Conservation (phyloP, 768 basidiomycete genomes). For the Psilocybe tampanensis region DNA sequence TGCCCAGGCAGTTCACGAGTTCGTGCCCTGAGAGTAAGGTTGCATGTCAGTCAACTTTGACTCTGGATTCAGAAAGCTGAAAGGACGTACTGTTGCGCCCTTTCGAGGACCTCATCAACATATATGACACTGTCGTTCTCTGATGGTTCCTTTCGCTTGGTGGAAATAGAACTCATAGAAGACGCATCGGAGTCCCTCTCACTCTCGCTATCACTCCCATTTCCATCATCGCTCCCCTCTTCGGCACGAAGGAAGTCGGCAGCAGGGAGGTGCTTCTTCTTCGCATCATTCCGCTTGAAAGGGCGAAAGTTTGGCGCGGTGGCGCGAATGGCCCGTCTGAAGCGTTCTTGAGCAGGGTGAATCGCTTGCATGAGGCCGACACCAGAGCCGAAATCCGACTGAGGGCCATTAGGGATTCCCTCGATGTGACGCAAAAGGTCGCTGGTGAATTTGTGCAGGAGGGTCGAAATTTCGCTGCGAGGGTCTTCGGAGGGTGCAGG, state of each 20-base stretch:
- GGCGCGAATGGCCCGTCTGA: constrained; percentile 45
- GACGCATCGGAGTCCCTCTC: neutral
- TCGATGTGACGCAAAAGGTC: constrained; percentile 49
- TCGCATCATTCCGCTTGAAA: constrained; percentile 28
- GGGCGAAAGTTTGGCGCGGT: constrained; percentile 66
- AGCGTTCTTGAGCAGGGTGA: constrained; percentile 46
- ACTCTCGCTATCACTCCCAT: constrained; percentile 5
- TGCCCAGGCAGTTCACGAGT: constrained; percentile 72
- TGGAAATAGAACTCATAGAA: neutral
- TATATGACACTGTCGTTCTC: constrained; percentile 38
- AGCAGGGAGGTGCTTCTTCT: constrained; percentile 14
- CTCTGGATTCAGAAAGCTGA: no score
- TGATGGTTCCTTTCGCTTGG: constrained; percentile 7
- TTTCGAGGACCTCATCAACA: constrained; percentile 53
- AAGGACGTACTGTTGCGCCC: constrained; percentile 46
- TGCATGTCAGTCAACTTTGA: neutral
- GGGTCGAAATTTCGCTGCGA: constrained; percentile 52
- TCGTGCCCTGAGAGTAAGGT: constrained; percentile 48
- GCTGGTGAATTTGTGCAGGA: constrained; percentile 48
- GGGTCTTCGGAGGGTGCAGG: constrained; percentile 58
- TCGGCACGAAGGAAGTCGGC: constrained; percentile 25
- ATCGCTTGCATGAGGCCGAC: constrained; percentile 60
- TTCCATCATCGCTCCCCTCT: constrained; percentile 12
- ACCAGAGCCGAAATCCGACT: constrained; percentile 1
- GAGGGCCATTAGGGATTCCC: constrained; percentile 47